These are phyloP conservation scores for Hapsidospora chrysogenum DNA, from an alignment of 495 filamentous ascomycete species.

Conservation along the genomic window DNA sequence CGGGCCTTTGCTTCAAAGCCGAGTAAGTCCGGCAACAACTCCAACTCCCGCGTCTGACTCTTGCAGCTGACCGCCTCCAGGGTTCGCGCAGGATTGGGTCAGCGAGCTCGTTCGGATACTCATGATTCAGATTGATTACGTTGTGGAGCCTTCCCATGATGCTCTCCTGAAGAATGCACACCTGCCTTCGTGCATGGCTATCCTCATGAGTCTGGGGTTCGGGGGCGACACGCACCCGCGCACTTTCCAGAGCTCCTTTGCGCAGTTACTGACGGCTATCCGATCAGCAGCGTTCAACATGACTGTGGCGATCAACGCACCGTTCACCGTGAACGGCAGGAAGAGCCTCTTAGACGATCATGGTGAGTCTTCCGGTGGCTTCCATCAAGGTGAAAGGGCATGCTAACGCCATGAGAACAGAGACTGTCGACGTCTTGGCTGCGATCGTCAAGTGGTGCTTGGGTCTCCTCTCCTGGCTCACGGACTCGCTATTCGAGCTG, in stretches of 20 bases:
- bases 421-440: conserved; percentile 37
- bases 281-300: conserved; percentile 53
- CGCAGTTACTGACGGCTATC: conserved; percentile 57
- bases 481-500: conserved; percentile 48
- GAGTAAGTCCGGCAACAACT: conserved; percentile 11
- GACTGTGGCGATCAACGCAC: conserved; percentile 36
- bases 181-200: conserved; percentile 51
- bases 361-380: conserved; percentile 23
- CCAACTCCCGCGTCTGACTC: too few relatives aligned
- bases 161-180: conserved; percentile 49
- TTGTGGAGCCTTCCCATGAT: conserved; percentile 48
- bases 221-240: conserved; percentile 40
- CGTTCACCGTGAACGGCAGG: conserved; percentile 16
- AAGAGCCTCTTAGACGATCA: conserved; percentile 46
- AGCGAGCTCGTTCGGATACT: conserved; percentile 49
- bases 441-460: conserved; percentile 47
- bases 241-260: conserved; percentile 46
- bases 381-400: not conserved
- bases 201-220: conserved; percentile 53
- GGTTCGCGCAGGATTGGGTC: conserved; percentile 36
- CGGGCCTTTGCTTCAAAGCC: conserved; percentile 26
- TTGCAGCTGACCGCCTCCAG: conserved; percentile 7
- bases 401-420: conserved; percentile 8
- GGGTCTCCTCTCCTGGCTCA: conserved; percentile 50
- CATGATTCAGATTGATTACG: conserved; percentile 51